These are phyloP conservation scores for Kappamyces sp. DNA, from an alignment of 192 early-diverging fungal genomes.

Conservation along the genomic window DNA sequence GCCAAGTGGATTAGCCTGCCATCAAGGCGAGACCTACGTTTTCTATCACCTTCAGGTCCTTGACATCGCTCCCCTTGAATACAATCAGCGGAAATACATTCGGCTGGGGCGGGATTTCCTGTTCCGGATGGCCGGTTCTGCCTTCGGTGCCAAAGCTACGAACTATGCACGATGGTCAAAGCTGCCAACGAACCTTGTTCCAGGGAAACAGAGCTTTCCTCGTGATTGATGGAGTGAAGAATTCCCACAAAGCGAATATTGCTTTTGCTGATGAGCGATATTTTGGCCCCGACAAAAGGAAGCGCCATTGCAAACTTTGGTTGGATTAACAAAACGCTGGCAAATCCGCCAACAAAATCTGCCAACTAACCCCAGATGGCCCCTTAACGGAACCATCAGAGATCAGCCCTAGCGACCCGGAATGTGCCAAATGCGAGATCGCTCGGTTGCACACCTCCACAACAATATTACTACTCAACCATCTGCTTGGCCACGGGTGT, in stretches of 20 bases:
- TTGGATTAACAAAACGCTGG: no score
- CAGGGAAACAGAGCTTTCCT: constrained; percentile 83
- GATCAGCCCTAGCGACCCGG: no score
- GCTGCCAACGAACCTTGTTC: constrained; percentile 58
- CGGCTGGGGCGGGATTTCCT: constrained; percentile 83
- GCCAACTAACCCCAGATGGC: no score
- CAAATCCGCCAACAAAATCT: no score
- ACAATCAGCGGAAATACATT: constrained; percentile 88
- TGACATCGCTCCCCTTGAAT: constrained; percentile 90
- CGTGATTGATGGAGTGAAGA: constrained; percentile 78
- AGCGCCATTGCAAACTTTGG: constrained; percentile 8
- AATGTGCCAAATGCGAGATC: no score
- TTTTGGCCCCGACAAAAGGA: constrained; percentile 44
- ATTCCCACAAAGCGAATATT: constrained; percentile 90
- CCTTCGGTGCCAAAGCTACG: constrained; percentile 96
- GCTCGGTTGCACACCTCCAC: no score
- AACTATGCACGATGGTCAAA: constrained; percentile 39
- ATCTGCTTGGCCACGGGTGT: no score
- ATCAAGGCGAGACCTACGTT: no score
- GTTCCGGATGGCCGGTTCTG: constrained; percentile 61
- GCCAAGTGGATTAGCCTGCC: constrained; percentile 23
- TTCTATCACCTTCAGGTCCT: constrained; percentile 66
- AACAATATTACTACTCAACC: no score
- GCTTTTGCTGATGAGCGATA: constrained; percentile 75
- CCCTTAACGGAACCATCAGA: no score